Base-by-base conservation (phyloP, 2,329 filamentous ascomycete species). In the Fusarium pilosicola region DNA sequence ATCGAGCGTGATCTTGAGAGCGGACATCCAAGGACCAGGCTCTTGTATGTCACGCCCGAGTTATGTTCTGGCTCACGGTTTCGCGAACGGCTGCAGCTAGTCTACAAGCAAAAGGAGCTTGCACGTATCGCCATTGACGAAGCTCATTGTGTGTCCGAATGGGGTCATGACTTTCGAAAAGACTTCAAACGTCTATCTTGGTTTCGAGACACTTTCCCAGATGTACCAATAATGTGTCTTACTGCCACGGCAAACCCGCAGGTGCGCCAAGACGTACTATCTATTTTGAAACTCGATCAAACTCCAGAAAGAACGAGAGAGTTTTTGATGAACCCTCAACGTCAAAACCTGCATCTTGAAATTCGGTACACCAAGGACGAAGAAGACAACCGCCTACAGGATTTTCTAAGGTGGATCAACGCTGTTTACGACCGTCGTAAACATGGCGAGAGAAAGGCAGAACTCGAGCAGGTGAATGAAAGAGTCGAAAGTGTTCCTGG, bases 81-180 rank as follows among this genome's bases (percentile, higher is more conserved):
- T 81, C 92, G 95, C 44, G 89, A 91, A 68, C 89, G 91, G 55
- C 85, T 98, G 14, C 88, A 89, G 68, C 85, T 93, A 9, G 92
- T 98, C 20, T 86, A 98, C 79, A 85, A 90, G 66, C 95, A 98
- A 81, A 89, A 89, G 65, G 94, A 98, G 82, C 88, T 98, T n/a
- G 92, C 93, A 15, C 90, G 96, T 20, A 90, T 98, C 72, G 96
- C 93, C 54, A 91, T 98, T 65, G 96, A 98, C 79, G 96, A 98
- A 84, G 96, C 96, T 5, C 96, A 98, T 81, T 98, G 96, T 81
- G 97, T 98, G 76, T 97, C 94, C 30, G 95, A 98, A 90, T 98
- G 96, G 96, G 96, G 96, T 4, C 95, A 98, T 81, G 96, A 98
- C 81, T 98, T 98, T 80, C 92, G 96, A n/a, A 93, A 92, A 41